Percentiles rank a stretch among this genome's conserved stretches.
phyloP scores from a whole-genome alignment of 345 rosid genomes.

The Gossypium bickii region DNA sequence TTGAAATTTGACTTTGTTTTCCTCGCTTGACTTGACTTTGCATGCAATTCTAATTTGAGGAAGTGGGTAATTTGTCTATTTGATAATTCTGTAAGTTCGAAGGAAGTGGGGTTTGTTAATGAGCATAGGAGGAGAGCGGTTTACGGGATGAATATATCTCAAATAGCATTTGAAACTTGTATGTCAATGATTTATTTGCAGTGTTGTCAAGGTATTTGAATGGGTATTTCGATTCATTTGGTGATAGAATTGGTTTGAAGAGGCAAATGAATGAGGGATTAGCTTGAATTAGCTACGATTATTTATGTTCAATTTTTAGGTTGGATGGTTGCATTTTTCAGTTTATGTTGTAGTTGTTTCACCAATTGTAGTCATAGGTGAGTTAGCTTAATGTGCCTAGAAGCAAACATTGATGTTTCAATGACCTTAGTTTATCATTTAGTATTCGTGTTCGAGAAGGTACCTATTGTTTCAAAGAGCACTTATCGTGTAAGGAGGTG shows the following conservation, averaged over 20 bases:
- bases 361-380: neutral
- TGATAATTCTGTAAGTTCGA: neutral
- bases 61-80: neutral
- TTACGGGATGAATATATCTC: neutral
- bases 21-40: constrained; percentile 7
- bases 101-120: neutral
- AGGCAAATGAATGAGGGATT: neutral
- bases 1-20: too few species aligned
- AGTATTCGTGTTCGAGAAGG: neutral
- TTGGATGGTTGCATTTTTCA: neutral
- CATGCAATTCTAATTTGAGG: neutral
- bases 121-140: neutral
- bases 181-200: neutral
- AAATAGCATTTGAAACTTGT: neutral
- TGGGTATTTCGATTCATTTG: neutral
- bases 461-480: constrained; percentile 11
- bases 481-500: neutral
- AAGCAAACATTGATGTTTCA: neutral
- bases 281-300: constrained; percentile 1
- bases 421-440: neutral
- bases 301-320: neutral
- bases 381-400: neutral
- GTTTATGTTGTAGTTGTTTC: neutral
- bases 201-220: neutral
- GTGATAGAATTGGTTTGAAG: neutral